Base-by-base conservation (phyloP, 805 yeast species). In the Kluyveromyces aestuarii region DNA sequence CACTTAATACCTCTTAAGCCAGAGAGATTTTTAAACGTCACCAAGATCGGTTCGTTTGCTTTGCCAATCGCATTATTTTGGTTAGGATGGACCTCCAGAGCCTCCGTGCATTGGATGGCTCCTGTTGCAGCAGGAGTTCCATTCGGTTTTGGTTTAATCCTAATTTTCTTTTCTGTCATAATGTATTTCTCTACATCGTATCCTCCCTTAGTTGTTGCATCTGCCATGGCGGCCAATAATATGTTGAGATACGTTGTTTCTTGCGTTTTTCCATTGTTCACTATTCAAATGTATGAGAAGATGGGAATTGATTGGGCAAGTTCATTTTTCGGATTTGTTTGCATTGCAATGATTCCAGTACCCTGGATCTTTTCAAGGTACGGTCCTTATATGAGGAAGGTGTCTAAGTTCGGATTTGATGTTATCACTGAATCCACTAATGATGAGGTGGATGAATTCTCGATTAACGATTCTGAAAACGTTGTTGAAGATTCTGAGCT, bases 211-310 rank as follows among this genome's bases (percentile, higher is more conserved):
- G 75, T 76, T 35, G 84, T 87, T 19, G 96, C 96, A 0, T 82
- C 91, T n/a, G 91, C 95, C 2, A 66, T 87, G 52, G 96, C 96
- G 36, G 96, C 96, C 13, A 89, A 88, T 68, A 87, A 86, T 63
- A 71, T 89, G 59, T 66, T 82, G 49, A 77, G 96, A 68, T 87
- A 87, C 61, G 55, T 82, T 33, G 63, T 84, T 52, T 87, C 95
- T 9, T 80, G 87, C 7, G 86, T 81, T 18, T 82, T 89, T 73
- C 96, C 96, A 48, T 72, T 89, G 50, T 88, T 89, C 68, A 85
- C 89, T 1, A 77, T 81, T 18, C 96, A 88, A 67, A 86, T 89
- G 95, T 82, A 84, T 69, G 63, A 74, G 17, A 80, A 74, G 41
- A 70, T 89, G 59, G 80, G 80, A 38, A 77, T 82, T 55, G 85